Evolutionary conservation across 305 asterid species (phyloP).

Genomic region (Caryopteris hybrid): DNA sequence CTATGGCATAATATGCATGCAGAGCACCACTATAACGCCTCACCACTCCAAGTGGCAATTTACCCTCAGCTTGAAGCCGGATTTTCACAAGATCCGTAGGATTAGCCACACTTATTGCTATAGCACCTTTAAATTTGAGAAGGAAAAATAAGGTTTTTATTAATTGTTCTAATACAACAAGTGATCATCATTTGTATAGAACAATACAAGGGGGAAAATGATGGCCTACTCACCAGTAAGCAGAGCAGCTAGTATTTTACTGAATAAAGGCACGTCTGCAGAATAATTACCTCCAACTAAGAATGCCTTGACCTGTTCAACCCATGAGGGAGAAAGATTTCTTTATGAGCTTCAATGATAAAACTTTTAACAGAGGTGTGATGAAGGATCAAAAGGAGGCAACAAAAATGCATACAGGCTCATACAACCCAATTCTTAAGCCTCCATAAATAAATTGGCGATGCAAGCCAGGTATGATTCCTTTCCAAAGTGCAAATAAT

Average conservation of each 20-base stretch:
- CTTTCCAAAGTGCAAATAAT: slow-evolving; percentile 77
- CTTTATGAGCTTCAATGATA: neutral
- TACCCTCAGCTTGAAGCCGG: slow-evolving; percentile 66
- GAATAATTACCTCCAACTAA: slow-evolving; percentile 46
- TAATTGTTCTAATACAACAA: slow-evolving; percentile 15
- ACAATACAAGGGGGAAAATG: neutral
- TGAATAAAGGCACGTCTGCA: slow-evolving; percentile 63
- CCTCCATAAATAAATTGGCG: slow-evolving; percentile 91
- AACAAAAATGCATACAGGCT: slow-evolving; percentile 52
- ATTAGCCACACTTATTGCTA: slow-evolving; percentile 65
- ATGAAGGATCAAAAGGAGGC: neutral
- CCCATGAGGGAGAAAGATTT: slow-evolving; percentile 9
- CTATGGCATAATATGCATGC: slow-evolving; percentile 56
- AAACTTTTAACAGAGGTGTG: neutral
- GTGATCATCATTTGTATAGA: neutral
- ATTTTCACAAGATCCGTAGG: slow-evolving; percentile 63
- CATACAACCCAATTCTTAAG: slow-evolving; percentile 72
- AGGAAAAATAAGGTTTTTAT: slow-evolving; percentile 11
- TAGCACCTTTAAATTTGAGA: slow-evolving; percentile 59
- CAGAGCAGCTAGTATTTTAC: slow-evolving; percentile 76
- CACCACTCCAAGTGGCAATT: slow-evolving; percentile 43
- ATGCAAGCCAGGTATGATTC: slow-evolving; percentile 81
- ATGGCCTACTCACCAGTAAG: slow-evolving; percentile 58
- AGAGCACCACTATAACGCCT: slow-evolving; percentile 51
- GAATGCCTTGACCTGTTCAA: slow-evolving; percentile 65